Percentiles rank a stretch among this genome's conserved stretches.
Evolutionary conservation across 768 basidiomycete species (phyloP).

Genomic region (Tricholoma sp.): DNA sequence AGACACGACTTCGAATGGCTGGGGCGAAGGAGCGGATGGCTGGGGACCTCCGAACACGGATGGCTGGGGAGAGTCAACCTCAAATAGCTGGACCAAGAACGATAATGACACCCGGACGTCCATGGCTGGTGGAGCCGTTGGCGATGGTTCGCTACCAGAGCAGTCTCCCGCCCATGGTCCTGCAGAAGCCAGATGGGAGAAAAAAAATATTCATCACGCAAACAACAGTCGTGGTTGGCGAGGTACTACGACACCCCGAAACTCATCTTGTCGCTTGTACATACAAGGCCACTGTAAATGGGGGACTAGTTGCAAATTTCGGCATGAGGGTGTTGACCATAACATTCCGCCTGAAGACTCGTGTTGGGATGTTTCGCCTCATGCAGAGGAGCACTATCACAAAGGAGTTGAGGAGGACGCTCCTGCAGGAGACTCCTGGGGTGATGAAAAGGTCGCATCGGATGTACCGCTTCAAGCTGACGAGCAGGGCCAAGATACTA

Average conservation of each 20-base stretch:
- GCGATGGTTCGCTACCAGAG: neutral
- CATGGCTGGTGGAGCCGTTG: neutral
- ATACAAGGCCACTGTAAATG: neutral
- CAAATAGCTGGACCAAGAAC: neutral
- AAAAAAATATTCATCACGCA: neutral
- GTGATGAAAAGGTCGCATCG: neutral
- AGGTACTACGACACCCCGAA: neutral
- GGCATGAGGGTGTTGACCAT: neutral
- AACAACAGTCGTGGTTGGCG: neutral
- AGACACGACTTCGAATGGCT: neutral
- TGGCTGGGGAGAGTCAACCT: neutral
- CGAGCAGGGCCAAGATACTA: neutral
- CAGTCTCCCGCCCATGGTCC: neutral
- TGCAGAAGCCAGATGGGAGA: neutral
- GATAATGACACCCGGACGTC: neutral
- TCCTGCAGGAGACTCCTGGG: neutral
- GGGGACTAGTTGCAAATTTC: neutral
- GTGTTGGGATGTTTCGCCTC: neutral
- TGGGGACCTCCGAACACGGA: slow-evolving; percentile 4
- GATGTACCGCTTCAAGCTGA: neutral
- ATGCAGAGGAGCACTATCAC: neutral
- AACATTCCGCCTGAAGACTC: neutral
- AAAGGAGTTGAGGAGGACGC: neutral
- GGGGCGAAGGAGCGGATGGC: neutral
- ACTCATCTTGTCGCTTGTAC: neutral